These are phyloP conservation scores for Rhododendron mucronatum DNA, from an alignment of 148 eudicot species.

Conservation along the genomic window DNA sequence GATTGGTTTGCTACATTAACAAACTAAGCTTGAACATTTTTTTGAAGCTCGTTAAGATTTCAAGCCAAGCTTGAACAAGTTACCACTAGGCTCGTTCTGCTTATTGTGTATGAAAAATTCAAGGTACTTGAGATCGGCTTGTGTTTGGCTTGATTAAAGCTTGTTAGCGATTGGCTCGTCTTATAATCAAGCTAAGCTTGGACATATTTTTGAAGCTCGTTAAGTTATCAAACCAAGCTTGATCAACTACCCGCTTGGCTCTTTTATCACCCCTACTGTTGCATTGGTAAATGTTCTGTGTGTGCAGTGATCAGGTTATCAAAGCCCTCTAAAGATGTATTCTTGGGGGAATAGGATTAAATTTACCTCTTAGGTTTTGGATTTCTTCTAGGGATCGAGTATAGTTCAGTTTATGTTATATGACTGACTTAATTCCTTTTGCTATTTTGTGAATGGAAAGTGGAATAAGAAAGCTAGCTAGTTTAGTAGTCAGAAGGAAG, in stretches of 20 bases:
- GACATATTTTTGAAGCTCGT: background rate
- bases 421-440: background rate
- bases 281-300: background rate
- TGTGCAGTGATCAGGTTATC: background rate
- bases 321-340: background rate
- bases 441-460: background rate
- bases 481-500: background rate
- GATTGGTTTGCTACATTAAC: no score
- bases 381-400: background rate
- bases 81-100: no score
- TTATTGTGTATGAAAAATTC: no score
- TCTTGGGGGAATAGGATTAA: background rate
- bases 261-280: no score
- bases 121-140: no score
- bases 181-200: background rate
- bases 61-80: no score
- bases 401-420: background rate
- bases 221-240: background rate
- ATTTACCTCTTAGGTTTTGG: background rate
- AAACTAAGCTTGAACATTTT: no score
- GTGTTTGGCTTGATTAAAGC: background rate
- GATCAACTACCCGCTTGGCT: background rate
- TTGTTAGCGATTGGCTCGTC: background rate
- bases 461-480: background rate
- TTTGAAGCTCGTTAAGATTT: no score